A percentile compares a stretch with the other conserved stretches of the same genome.
These are phyloP conservation scores for Protea cynaroides DNA, from an alignment of 164 flowering plant species.

Conservation along the genomic window DNA sequence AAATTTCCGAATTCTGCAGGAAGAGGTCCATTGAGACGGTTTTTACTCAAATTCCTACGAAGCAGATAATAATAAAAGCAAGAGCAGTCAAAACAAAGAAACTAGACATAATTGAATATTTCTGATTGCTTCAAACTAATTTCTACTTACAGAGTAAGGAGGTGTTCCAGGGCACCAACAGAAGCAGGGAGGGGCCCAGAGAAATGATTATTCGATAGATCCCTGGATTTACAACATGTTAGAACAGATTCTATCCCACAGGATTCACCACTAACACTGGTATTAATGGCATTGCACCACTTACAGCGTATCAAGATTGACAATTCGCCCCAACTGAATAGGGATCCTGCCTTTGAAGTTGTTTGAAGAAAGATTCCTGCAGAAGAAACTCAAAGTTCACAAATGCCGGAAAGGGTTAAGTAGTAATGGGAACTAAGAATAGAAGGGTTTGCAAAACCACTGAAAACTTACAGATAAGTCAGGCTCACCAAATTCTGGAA, in stretches of 20 bases:
- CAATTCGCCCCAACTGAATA: slow-evolving; percentile 61
- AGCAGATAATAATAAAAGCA: background rate
- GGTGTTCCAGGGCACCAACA: slow-evolving; percentile 85
- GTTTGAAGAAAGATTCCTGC: slow-evolving; percentile 79
- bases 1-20: slow-evolving; percentile 82
- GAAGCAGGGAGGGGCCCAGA: slow-evolving; percentile 70
- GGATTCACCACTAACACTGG: no score
- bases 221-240: slow-evolving; percentile 32
- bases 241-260: no score
- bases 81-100: background rate
- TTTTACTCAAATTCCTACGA: slow-evolving; percentile 57
- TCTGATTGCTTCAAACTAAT: background rate
- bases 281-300: slow-evolving; percentile 9
- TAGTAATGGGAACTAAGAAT: background rate
- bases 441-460: no score
- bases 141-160: slow-evolving; percentile 57
- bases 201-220: slow-evolving; percentile 73
- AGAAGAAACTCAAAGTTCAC: background rate
- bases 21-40: slow-evolving; percentile 50
- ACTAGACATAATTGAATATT: background rate
- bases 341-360: slow-evolving; percentile 71
- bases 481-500: slow-evolving; percentile 66
- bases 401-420: background rate
- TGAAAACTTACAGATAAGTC: slow-evolving; percentile 72
- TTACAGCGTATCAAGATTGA: slow-evolving; percentile 87